phyloP scores from a whole-genome alignment of 2,329 filamentous ascomycete genomes.

The Anthostomella pinea region DNA sequence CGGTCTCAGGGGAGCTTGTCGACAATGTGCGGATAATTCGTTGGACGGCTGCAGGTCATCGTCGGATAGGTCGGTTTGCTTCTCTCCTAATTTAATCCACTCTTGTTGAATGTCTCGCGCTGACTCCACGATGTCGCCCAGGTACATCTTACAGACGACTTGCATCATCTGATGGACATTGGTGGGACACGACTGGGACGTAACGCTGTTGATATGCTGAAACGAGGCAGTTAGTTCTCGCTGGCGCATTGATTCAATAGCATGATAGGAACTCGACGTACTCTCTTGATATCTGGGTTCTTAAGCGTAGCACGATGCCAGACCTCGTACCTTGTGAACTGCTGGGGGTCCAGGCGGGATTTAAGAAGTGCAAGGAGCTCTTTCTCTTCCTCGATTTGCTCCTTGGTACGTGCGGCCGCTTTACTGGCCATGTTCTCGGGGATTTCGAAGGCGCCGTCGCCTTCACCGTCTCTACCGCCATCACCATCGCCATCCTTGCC shows the following conservation, averaged over 20 bases:
- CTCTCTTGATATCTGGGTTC: slow-evolving; percentile 66
- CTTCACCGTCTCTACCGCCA: slow-evolving; percentile 54
- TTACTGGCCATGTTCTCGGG: slow-evolving; percentile 43
- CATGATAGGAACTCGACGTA: slow-evolving; percentile 36
- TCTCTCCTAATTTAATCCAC: slow-evolving; percentile 61
- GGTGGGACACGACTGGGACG: slow-evolving; percentile 73
- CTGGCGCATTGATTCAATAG: neutral
- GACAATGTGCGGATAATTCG: slow-evolving; percentile 35
- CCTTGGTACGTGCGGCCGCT: slow-evolving; percentile 54
- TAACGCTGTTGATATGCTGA: slow-evolving; percentile 73
- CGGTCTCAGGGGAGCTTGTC: slow-evolving; percentile 61
- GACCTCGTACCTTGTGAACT: slow-evolving; percentile 67
- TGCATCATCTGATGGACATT: slow-evolving; percentile 74
- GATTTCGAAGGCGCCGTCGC: slow-evolving; percentile 55
- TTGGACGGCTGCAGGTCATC: slow-evolving; percentile 34
- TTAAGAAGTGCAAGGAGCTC: slow-evolving; percentile 59
- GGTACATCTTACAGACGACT: slow-evolving; percentile 72
- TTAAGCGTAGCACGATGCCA: slow-evolving; percentile 69
- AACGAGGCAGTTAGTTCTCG: slow-evolving; percentile 8
- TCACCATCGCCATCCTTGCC: slow-evolving; percentile 50
- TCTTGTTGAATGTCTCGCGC: slow-evolving; percentile 70
- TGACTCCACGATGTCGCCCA: slow-evolving; percentile 71
- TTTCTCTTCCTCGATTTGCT: slow-evolving; percentile 64
- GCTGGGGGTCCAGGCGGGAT: slow-evolving; percentile 61
- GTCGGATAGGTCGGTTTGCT: slow-evolving; percentile 50